Percentiles rank a stretch among this genome's conserved stretches.
Conservation (phyloP, 2,329 filamentous ascomycete species). For the Diaporthe aspalathi region DNA sequence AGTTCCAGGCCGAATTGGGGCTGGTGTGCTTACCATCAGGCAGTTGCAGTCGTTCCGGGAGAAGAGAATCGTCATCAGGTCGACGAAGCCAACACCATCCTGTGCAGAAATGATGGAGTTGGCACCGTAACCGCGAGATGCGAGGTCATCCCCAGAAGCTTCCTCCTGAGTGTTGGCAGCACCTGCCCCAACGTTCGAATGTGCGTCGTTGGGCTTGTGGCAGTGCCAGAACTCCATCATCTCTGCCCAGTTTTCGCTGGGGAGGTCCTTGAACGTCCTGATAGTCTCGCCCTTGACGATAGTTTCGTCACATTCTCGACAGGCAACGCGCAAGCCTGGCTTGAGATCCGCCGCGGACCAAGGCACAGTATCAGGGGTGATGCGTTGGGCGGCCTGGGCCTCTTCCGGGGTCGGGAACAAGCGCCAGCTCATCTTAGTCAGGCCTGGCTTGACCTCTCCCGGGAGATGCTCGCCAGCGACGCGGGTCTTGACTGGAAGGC, state of each 20-base stretch:
- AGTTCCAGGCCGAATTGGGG: constrained; percentile 37
- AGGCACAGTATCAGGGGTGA: constrained; percentile 42
- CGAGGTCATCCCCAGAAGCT: constrained; percentile 59
- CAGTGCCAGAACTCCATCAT: constrained; percentile 99
- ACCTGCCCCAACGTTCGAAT: background rate
- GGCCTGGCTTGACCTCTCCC: constrained; percentile 53
- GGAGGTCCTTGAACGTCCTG: constrained; percentile 85
- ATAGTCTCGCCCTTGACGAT: constrained; percentile 42
- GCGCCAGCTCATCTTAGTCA: constrained; percentile 41
- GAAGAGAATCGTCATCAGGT: constrained; percentile 81
- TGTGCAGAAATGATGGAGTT: constrained; percentile 77
- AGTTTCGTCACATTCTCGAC: constrained; percentile 40
- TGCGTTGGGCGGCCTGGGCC: constrained; percentile 51
- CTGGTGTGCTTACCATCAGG: constrained; percentile 52
- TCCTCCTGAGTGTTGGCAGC: constrained; percentile 40
- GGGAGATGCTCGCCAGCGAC: constrained; percentile 43
- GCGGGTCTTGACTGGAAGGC: constrained; percentile 57
- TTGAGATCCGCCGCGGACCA: constrained; percentile 36
- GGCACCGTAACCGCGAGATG: constrained; percentile 83
- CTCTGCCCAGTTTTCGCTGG: constrained; percentile 97
- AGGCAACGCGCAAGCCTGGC: constrained; percentile 24
- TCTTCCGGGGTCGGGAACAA: constrained; percentile 39
- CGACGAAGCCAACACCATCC: constrained; percentile 79
- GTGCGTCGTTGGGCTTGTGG: constrained; percentile 76
- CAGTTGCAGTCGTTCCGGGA: constrained; percentile 71